Base-by-base conservation (phyloP, 768 basidiomycete species). In the Macrocybe gigantea region DNA sequence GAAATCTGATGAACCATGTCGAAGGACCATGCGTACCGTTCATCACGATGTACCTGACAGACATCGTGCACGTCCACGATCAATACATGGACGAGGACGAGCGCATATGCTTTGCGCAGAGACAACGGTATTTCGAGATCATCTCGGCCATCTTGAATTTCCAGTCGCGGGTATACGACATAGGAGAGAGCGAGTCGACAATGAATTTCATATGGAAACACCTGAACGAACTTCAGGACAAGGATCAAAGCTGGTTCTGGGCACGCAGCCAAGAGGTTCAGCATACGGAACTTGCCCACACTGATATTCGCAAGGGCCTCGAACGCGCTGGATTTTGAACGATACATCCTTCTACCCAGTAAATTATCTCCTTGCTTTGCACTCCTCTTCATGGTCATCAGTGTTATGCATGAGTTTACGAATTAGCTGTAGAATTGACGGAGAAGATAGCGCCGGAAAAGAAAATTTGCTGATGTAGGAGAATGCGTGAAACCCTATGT, bases 11-110 rank as follows among this genome's bases (percentile, higher is more conserved):
- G 36, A 64, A 73, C 35, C 42, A 44, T 7, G 70, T 68, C n/a
- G 71, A 74, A 14, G 74, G 75, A 3, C 73, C 83, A 4, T 85
- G 82, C 55, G 73, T 88, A n/a, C 86, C 85, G 1, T 82, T 82
- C 59, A 70, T 88, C 46, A 71, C 72, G 38, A 78, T 77, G 72
- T 84, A 74, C 63, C 66, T 87, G 37, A 74, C 77, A 14, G 81
- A 80, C 53, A 68, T 87, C 55, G 67, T 73, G 41, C 80, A 77
- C 55, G 73, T 77, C 50, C 64, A 73, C 50, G 77, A 80, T 52
- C 73, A 75, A 54, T 77, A 66, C 61, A 53, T 60, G 33, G 75
- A 79, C 56, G 66, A 65, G 29, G 58, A 60, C 10, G 62, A 57
- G 3, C 55, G 62, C 22, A 73, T 84, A 45, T 75, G 72, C 59